phyloP scores from a whole-genome alignment of 164 flowering plant genomes.

The Pachysandra terminalis region DNA sequence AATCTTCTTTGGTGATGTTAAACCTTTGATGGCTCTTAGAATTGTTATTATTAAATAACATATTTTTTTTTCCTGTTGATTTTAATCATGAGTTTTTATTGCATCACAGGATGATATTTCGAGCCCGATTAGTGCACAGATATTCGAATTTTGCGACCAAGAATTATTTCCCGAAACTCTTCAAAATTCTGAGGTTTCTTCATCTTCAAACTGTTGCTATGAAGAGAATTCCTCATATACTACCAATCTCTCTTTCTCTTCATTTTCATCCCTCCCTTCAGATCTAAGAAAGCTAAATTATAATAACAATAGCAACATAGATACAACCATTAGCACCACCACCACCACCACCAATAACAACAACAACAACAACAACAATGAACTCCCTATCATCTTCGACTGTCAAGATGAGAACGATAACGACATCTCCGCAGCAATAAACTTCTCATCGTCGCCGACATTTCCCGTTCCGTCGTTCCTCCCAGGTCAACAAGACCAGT shows the following conservation, averaged over 20 bases:
- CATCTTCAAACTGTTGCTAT: constrained; percentile 59
- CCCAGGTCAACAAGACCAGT: constrained; percentile 35
- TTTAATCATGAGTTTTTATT: constrained; percentile 3
- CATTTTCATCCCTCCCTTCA: constrained; percentile 27
- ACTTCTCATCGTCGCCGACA: constrained; percentile 38
- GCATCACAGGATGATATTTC: constrained; percentile 62
- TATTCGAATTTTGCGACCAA: constrained; percentile 60
- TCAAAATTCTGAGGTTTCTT: constrained; percentile 66
- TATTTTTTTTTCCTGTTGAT: background rate
- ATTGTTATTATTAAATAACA: background rate
- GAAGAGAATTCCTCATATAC: constrained; percentile 57
- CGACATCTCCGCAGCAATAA: constrained; percentile 55
- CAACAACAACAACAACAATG: constrained; percentile 13
- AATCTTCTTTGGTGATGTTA: too few species aligned
- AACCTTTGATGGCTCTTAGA: too few species aligned
- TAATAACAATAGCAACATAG: constrained; percentile 21
- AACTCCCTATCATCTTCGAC: constrained; percentile 49
- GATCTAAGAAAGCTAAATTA: constrained; percentile 27
- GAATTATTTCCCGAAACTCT: constrained; percentile 61
- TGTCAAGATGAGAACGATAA: constrained; percentile 51
- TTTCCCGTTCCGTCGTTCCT: constrained; percentile 29
- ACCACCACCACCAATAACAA: constrained; percentile 8
- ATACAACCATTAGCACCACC: constrained; percentile 12
- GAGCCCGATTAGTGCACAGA: constrained; percentile 56
- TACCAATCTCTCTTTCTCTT: constrained; percentile 23